phyloP scores from a whole-genome alignment of 2,329 filamentous ascomycete genomes.

The Fusarium graminum region DNA sequence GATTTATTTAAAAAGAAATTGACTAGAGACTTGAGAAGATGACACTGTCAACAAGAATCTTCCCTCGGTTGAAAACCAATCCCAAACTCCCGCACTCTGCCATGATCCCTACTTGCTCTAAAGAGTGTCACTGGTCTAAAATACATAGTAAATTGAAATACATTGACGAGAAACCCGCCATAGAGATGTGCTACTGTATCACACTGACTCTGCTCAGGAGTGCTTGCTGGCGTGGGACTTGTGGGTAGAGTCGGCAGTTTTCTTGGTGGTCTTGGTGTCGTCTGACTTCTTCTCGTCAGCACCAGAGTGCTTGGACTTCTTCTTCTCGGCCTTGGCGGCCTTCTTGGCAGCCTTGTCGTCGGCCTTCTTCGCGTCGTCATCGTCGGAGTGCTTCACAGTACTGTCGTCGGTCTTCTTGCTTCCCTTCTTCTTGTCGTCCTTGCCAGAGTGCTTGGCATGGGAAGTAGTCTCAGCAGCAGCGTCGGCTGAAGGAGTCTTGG shows the following conservation, averaged over 20 bases:
- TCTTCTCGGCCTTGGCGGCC: too few species aligned
- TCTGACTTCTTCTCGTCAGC: not conserved
- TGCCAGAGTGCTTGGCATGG: not conserved
- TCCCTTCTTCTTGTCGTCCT: not conserved
- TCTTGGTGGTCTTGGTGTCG: not conserved
- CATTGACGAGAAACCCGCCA: not conserved
- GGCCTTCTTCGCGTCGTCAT: not conserved
- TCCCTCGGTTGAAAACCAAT: too few species aligned
- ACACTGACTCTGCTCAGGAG: not conserved
- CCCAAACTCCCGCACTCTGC: too few species aligned
- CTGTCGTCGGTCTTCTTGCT: not conserved
- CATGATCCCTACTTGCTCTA: too few species aligned
- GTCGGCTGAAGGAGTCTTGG: not conserved
- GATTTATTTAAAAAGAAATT: too few species aligned
- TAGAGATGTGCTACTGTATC: not conserved
- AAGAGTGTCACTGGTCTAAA: not conserved
- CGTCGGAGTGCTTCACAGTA: not conserved
- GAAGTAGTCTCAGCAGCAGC: not conserved
- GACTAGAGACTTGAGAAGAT: too few species aligned
- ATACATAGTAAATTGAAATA: not conserved
- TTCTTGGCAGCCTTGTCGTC: not conserved
- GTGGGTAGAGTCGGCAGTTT: not conserved
- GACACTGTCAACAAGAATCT: too few species aligned
- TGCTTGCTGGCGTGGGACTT: conserved; percentile 3
- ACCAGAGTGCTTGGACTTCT: not conserved